Conservation (phyloP, 352 stramenopile species). For the Phytophthora agathidicida region DNA sequence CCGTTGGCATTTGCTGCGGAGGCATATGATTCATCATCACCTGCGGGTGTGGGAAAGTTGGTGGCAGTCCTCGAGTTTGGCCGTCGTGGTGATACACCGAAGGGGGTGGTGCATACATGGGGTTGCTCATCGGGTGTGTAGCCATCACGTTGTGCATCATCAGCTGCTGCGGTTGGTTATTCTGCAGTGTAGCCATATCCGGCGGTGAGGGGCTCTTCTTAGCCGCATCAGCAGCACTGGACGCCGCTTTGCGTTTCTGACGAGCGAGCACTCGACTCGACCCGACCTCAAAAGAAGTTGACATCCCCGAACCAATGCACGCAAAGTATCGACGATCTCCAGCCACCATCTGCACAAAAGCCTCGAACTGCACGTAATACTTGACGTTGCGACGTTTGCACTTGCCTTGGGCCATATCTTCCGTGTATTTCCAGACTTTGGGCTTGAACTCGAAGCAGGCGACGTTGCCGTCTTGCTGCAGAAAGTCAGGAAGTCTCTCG, state of each 20-base stretch:
- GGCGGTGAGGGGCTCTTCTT: conserved; percentile 28
- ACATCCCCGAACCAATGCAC: conserved; percentile 88
- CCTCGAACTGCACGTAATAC: conserved; percentile 91
- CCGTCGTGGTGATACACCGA: conserved; percentile 38
- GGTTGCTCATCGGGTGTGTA: conserved; percentile 33
- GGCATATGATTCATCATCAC: conserved; percentile 60
- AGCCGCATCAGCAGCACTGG: conserved; percentile 25
- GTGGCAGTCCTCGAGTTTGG: conserved; percentile 43
- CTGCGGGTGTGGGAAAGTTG: conserved; percentile 57
- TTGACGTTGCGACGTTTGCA: conserved; percentile 89
- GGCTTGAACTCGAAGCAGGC: conserved; percentile 89
- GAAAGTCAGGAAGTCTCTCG: conserved; percentile 84
- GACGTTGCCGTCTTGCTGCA: conserved; percentile 73
- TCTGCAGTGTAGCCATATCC: conserved; percentile 39
- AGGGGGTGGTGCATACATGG: conserved; percentile 30
- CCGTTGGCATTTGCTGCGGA: conserved; percentile 36
- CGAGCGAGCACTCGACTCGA: conserved; percentile 83
- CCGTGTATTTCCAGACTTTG: conserved; percentile 91
- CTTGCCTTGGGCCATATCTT: conserved; percentile 89
- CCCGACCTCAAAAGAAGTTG: conserved; percentile 84
- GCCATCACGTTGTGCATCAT: conserved; percentile 47
- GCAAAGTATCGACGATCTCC: conserved; percentile 83
- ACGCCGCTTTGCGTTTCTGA: conserved; percentile 84
- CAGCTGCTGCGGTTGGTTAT: conserved; percentile 29
- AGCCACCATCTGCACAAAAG: conserved; percentile 76